These are phyloP conservation scores for Davidsoniella neocaledoniae DNA, from an alignment of 2,329 filamentous ascomycete species.

Conservation along the genomic window DNA sequence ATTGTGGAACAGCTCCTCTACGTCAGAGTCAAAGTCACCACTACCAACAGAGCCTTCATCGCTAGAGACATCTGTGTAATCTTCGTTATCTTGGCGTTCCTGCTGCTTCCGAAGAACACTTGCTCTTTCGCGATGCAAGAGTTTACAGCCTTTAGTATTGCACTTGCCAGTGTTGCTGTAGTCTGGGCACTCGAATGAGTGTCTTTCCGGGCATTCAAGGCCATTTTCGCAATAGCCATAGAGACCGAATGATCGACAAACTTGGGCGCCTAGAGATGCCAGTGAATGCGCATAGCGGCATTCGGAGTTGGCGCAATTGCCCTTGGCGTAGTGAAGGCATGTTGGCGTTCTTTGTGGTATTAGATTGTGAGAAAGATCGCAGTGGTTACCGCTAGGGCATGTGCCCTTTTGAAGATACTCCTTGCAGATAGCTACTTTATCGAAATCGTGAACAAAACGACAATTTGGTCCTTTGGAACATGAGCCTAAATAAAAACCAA, in stretches of 20 bases:
- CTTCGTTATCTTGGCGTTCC: slow-evolving; percentile 25
- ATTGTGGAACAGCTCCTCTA: slow-evolving; percentile 46
- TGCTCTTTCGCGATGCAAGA: slow-evolving; percentile 76
- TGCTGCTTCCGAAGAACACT: slow-evolving; percentile 54
- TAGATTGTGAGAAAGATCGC: slow-evolving; percentile 80
- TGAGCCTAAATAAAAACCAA: slow-evolving; percentile 42
- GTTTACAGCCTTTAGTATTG: slow-evolving; percentile 62
- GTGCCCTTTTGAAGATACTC: slow-evolving; percentile 64
- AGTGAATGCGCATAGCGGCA: slow-evolving; percentile 79
- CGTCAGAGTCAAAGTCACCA: slow-evolving; percentile 66
- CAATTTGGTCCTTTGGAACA: slow-evolving; percentile 71
- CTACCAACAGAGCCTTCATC: slow-evolving; percentile 57
- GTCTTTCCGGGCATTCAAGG: slow-evolving; percentile 57
- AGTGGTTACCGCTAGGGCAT: slow-evolving; percentile 61
- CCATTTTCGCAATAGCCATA: slow-evolving; percentile 84
- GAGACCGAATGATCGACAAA: slow-evolving; percentile 71
- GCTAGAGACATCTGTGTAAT: slow-evolving; percentile 57
- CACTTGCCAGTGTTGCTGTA: slow-evolving; percentile 84
- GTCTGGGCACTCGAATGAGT: slow-evolving; percentile 86
- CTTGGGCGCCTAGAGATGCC: slow-evolving; percentile 57
- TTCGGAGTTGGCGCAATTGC: slow-evolving; percentile 70
- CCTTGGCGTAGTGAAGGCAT: slow-evolving; percentile 79
- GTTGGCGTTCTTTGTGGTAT: slow-evolving; percentile 70
- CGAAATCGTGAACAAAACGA: slow-evolving; percentile 65
- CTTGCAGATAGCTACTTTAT: slow-evolving; percentile 82